Conservation (phyloP, 495 filamentous ascomycete genomes). For the Neurospora terricola region DNA sequence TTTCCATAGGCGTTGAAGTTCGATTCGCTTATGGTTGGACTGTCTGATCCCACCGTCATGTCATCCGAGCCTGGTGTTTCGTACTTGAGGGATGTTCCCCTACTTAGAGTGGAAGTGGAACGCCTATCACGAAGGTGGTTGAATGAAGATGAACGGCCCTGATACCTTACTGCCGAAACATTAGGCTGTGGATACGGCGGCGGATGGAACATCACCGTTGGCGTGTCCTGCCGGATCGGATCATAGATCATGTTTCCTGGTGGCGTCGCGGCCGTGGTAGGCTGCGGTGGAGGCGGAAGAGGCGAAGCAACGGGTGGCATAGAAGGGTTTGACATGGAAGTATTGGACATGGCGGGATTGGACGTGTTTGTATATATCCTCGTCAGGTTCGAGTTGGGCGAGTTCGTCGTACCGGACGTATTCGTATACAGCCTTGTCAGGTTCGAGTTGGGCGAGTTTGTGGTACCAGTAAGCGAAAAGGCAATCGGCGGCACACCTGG, state of each 20-base stretch:
- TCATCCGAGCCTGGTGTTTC: slow-evolving; percentile 25
- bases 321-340: not conserved
- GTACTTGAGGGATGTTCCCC: slow-evolving; percentile 20
- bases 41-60: slow-evolving; percentile 1
- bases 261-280: slow-evolving; percentile 27
- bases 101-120: not conserved
- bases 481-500: slow-evolving; percentile 49
- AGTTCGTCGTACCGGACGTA: not conserved
- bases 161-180: slow-evolving; percentile 33
- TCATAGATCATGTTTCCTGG: slow-evolving; percentile 44
- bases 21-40: not conserved
- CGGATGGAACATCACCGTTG: slow-evolving; percentile 28
- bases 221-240: slow-evolving; percentile 36
- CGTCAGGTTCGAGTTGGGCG: not conserved
- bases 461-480: slow-evolving; percentile 71
- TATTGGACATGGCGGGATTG: not conserved
- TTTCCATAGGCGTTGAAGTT: slow-evolving; percentile 3
- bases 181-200: slow-evolving; percentile 37
- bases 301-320: slow-evolving; percentile 3
- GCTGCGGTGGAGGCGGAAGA: slow-evolving; percentile 10
- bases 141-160: slow-evolving; percentile 15
- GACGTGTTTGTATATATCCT: not conserved
- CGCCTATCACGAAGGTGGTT: slow-evolving; percentile 1
- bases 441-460: slow-evolving; percentile 70
- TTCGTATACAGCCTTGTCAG: slow-evolving; percentile 54